Evolutionary conservation across 169 alveolate genomes (phyloP).

Genomic region (Hammondia hammondi): DNA sequence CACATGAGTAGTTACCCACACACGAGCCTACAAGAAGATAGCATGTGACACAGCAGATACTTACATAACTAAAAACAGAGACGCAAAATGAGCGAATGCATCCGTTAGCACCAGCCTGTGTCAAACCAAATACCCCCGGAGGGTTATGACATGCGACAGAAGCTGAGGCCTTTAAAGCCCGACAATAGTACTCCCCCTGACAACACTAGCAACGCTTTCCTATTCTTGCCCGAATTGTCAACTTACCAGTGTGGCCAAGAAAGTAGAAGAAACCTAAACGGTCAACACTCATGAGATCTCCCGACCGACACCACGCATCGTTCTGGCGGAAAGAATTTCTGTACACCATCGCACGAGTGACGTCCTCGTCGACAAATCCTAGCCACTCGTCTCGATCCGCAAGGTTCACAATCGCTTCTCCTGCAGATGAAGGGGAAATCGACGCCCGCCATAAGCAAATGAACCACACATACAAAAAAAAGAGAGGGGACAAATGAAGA

Average conservation of each 20-base stretch:
- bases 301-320: constrained; percentile 38
- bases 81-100: too few relatives aligned
- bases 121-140: too few relatives aligned
- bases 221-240: neutral
- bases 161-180: too few relatives aligned
- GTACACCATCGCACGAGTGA: constrained; percentile 3
- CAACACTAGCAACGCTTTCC: neutral
- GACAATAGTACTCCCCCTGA: too few relatives aligned
- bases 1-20: too few relatives aligned
- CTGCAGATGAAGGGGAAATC: neutral
- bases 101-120: too few relatives aligned
- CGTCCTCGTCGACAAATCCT: constrained; percentile 6
- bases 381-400: neutral
- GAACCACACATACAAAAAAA: neutral
- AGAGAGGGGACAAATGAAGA: too few relatives aligned
- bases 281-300: constrained; percentile 33
- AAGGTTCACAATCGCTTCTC: constrained; percentile 27
- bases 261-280: constrained; percentile 46
- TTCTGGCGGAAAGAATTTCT: neutral
- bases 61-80: too few relatives aligned
- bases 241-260: neutral
- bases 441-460: neutral
- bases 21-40: too few relatives aligned
- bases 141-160: too few relatives aligned
- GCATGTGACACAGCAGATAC: too few relatives aligned